Conservation (phyloP, 2,329 filamentous ascomycete species). For the Claviceps citrina region DNA sequence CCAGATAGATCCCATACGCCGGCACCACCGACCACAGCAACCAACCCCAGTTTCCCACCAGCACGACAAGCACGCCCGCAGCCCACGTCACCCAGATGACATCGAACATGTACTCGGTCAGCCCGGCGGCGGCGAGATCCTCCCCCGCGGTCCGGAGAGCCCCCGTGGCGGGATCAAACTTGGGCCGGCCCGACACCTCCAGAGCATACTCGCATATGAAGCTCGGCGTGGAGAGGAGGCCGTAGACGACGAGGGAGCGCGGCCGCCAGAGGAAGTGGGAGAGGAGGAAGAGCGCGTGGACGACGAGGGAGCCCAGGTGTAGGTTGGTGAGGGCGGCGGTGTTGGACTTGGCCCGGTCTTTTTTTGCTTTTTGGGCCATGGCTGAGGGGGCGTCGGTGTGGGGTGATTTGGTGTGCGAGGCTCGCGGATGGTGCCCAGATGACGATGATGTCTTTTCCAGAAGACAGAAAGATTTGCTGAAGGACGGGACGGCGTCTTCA, state of each 20-base stretch:
- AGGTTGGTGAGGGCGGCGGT: conserved; percentile 61
- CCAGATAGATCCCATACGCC: conserved; percentile 40
- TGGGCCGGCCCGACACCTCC: conserved; percentile 70
- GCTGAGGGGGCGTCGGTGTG: too few relatives aligned
- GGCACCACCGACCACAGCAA: conserved; percentile 39
- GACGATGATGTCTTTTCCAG: too few relatives aligned
- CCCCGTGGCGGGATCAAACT: conserved; percentile 45
- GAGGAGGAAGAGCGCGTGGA: conserved; percentile 63
- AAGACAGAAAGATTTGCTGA: too few relatives aligned
- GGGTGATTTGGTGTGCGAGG: too few relatives aligned
- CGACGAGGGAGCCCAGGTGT: conserved; percentile 55
- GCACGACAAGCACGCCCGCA: conserved; percentile 51
- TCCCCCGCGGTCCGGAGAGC: conserved; percentile 67
- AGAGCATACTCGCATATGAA: conserved; percentile 73
- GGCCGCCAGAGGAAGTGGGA: conserved; percentile 51
- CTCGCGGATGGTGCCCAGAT: too few relatives aligned
- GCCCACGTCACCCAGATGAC: conserved; percentile 89
- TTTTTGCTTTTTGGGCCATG: conserved; percentile 50
- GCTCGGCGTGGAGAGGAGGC: conserved; percentile 56
- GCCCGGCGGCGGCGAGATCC: conserved; percentile 69
- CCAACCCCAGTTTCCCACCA: conserved; percentile 68
- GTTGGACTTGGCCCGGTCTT: conserved; percentile 63
- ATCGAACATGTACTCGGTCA: conserved; percentile 98
- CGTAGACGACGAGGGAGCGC: conserved; percentile 53
- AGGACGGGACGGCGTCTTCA: too few relatives aligned